These are phyloP conservation scores for Cardamine chenopodiifolia DNA, from an alignment of 345 rosid species.

Conservation along the genomic window DNA sequence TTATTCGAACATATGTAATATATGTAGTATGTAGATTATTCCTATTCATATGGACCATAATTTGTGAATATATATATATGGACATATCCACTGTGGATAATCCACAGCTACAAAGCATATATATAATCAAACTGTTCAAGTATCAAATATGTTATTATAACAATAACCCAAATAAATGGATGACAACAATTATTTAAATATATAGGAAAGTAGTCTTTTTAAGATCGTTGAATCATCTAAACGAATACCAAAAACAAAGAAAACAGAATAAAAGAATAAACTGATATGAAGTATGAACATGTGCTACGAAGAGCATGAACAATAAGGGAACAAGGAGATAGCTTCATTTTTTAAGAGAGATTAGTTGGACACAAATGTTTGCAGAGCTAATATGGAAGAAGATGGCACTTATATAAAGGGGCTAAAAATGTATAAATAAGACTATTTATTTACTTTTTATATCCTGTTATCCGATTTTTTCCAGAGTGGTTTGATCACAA, in stretches of 20 bases:
- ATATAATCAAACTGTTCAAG: not conserved
- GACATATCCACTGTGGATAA: too few relatives aligned
- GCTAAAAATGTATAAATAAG: not conserved
- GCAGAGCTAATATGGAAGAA: slow-evolving; percentile 15
- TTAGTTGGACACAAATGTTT: too few relatives aligned
- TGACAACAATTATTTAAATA: not conserved
- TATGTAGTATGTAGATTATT: not conserved
- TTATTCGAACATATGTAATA: not conserved
- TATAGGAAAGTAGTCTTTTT: too few relatives aligned
- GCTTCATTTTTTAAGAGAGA: too few relatives aligned
- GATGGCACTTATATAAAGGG: not conserved
- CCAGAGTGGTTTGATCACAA: slow-evolving; percentile 28
- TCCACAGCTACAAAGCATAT: not conserved
- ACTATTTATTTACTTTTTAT: not conserved
- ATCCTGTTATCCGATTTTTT: not conserved
- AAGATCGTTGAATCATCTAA: too few relatives aligned
- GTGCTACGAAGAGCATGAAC: slow-evolving; percentile 29
- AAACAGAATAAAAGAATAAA: too few relatives aligned
- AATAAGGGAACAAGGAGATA: slow-evolving; percentile 16
- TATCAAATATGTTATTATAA: too few relatives aligned
- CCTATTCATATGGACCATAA: not conserved
- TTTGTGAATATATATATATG: not conserved
- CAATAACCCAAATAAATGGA: not conserved
- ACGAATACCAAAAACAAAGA: too few relatives aligned
- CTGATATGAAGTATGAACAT: too few relatives aligned